phyloP scores from a whole-genome alignment of 352 stramenopile species.

The Globisporangium carolinianum region DNA sequence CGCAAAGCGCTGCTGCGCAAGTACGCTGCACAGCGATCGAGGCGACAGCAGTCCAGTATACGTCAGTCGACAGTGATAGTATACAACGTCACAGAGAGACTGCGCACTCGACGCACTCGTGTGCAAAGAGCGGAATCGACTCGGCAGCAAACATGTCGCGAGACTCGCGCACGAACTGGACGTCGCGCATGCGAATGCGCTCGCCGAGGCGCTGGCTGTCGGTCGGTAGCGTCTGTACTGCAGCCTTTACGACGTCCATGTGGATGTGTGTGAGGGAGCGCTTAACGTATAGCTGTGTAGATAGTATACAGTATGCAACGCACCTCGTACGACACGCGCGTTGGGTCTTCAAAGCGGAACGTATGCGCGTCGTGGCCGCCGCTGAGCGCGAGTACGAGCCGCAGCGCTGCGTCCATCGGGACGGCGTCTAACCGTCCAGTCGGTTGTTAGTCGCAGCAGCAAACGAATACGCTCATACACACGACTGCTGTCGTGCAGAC shows the following conservation, averaged over 20 bases:
- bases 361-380: constrained; percentile 46
- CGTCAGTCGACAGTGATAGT: not conserved
- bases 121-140: constrained; percentile 23
- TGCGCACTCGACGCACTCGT: constrained; percentile 20
- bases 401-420: constrained; percentile 27
- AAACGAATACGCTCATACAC: not conserved
- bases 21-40: constrained; percentile 3
- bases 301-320: not conserved
- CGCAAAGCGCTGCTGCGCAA: constrained; percentile 9
- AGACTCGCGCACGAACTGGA: constrained; percentile 31
- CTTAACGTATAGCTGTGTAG: not conserved
- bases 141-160: constrained; percentile 25
- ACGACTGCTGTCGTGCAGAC: no score
- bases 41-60: no score
- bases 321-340: constrained; percentile 17
- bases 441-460: no score
- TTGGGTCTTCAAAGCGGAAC: constrained; percentile 53
- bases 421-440: constrained; percentile 7
- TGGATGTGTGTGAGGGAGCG: not conserved
- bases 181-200: constrained; percentile 43
- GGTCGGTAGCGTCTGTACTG: not conserved
- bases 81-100: not conserved
- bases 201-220: constrained; percentile 33
- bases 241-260: no score
- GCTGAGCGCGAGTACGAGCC: constrained; percentile 46